Percentiles rank a stretch among this genome's conserved stretches.
These are phyloP conservation scores for Takashimella koratensis DNA, from an alignment of 1,284 basidiomycete genomes.

Conservation along the genomic window DNA sequence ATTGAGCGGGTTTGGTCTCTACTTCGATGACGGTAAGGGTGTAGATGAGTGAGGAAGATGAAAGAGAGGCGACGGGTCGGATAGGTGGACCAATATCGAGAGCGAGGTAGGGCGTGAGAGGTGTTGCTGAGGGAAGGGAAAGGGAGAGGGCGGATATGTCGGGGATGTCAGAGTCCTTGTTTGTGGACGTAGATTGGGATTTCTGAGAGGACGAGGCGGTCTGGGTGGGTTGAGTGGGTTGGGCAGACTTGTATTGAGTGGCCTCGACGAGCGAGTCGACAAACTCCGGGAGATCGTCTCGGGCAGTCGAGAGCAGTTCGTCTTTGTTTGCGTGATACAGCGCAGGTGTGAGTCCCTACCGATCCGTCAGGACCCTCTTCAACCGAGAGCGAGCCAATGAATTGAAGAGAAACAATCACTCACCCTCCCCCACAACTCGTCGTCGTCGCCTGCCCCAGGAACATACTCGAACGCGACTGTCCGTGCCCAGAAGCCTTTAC, in stretches of 20 bases:
- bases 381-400: too few relatives aligned
- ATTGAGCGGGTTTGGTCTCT: conserved; percentile 14
- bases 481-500: conserved; percentile 14
- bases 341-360: conserved; percentile 41
- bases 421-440: conserved; percentile 49
- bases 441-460: conserved; percentile 49
- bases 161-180: too few relatives aligned
- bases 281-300: conserved; percentile 35
- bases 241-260: background rate
- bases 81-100: conserved; percentile 26
- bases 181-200: background rate
- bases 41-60: background rate
- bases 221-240: too few relatives aligned
- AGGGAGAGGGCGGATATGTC: too few relatives aligned
- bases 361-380: too few relatives aligned
- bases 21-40: conserved; percentile 15
- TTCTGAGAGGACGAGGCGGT: background rate
- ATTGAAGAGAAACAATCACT: conserved; percentile 6
- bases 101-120: conserved; percentile 16
- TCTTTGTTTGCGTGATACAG: conserved; percentile 36
- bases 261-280: conserved; percentile 28
- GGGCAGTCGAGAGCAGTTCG: conserved; percentile 23
- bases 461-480: conserved; percentile 49
- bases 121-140: background rate
- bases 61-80: conserved; percentile 3